A percentile compares a stretch with the other conserved stretches of the same genome.
Evolutionary conservation across 2,329 filamentous ascomycete species (phyloP).

Genomic region (Zymoseptoria pseudotritici): DNA sequence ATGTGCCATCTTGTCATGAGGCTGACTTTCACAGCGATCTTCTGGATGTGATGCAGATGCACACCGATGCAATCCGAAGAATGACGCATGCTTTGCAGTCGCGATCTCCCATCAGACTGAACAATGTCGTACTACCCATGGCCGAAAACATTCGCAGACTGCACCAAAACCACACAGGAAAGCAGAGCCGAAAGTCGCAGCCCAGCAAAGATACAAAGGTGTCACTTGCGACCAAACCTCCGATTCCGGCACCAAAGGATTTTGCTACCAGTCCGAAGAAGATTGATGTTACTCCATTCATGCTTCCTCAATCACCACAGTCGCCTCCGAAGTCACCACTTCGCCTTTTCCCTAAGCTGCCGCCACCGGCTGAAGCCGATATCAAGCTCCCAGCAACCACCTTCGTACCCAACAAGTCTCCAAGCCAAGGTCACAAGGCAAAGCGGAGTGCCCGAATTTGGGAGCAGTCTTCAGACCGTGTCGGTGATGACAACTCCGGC

Average conservation of each 20-base stretch:
- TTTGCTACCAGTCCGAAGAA: constrained; percentile 7
- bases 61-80: constrained; percentile 34
- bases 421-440: background rate
- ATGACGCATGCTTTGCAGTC: constrained; percentile 38
- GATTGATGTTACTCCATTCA: background rate
- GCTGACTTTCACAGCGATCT: constrained; percentile 20
- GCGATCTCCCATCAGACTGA: constrained; percentile 29
- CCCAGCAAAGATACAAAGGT: constrained; percentile 25
- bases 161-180: constrained; percentile 22
- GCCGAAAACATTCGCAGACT: constrained; percentile 26
- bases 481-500: background rate
- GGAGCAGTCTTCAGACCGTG: background rate
- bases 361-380: background rate
- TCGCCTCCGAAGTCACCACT: constrained; percentile 2
- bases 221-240: constrained; percentile 20
- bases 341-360: background rate
- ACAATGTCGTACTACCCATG: constrained; percentile 28
- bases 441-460: background rate
- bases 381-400: background rate
- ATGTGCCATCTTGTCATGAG: background rate
- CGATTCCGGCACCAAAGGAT: constrained; percentile 11
- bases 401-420: background rate
- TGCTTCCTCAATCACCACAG: background rate
- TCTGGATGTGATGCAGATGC: constrained; percentile 36
- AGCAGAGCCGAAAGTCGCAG: constrained; percentile 23